Conservation (phyloP, 495 filamentous ascomycete species). For the Trypethelium eluteriae region DNA sequence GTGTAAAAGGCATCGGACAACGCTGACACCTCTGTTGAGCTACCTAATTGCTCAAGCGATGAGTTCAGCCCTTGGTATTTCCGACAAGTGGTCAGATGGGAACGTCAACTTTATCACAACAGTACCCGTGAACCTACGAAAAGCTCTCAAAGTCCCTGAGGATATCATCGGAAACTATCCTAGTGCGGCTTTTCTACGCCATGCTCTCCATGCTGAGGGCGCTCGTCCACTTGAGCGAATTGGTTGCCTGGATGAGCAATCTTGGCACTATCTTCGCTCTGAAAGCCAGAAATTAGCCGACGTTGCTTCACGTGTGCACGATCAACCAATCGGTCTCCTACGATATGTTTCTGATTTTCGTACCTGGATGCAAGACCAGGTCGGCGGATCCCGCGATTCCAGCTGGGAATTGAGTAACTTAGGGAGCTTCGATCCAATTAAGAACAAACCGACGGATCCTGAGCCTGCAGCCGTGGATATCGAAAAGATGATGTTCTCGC, state of each 20-base stretch:
- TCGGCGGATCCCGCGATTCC: neutral
- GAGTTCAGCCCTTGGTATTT: neutral
- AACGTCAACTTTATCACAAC: neutral
- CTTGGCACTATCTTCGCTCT: neutral
- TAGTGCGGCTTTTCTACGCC: neutral
- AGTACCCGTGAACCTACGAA: neutral
- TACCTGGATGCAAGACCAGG: neutral
- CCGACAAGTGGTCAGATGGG: neutral
- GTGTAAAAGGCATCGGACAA: neutral
- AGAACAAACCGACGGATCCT: no score
- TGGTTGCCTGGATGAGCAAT: neutral
- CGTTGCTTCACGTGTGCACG: neutral
- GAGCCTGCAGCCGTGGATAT: neutral
- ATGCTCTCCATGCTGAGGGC: neutral
- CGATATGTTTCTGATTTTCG: neutral
- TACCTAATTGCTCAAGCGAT: neutral
- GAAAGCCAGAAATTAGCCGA: neutral
- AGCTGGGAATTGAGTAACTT: slow-evolving; percentile 2
- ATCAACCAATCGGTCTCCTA: slow-evolving; percentile 6
- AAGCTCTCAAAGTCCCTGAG: neutral
- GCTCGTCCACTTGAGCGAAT: neutral
- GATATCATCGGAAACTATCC: neutral
- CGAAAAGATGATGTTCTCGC: neutral
- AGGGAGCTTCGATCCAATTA: neutral
- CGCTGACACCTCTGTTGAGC: neutral